Evolutionary conservation across 352 stramenopile species (phyloP).

Genomic region (Phytophthora pistaciae): DNA sequence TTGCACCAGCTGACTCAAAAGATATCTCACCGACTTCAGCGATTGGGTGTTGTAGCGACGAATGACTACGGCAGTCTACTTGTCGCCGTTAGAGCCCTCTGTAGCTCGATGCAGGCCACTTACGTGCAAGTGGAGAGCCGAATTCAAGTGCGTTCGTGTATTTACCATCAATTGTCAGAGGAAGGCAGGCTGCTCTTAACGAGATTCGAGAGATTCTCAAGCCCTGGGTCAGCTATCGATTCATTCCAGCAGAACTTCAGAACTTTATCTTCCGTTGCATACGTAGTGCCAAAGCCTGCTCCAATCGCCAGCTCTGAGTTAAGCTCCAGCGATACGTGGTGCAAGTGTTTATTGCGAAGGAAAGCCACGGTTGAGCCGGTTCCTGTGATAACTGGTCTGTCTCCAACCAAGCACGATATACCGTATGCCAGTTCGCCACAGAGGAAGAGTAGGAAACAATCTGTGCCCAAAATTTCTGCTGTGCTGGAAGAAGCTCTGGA

Average conservation of each 20-base stretch:
- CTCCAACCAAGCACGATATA: conserved; percentile 1
- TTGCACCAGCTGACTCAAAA: conserved; percentile 2
- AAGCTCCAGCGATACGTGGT: background rate
- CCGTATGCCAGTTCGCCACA: background rate
- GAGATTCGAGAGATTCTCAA: background rate
- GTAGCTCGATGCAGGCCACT: background rate
- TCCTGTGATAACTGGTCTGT: background rate
- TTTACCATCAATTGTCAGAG: conserved; percentile 16
- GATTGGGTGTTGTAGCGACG: background rate
- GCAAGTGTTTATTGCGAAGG: background rate
- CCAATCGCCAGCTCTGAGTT: background rate
- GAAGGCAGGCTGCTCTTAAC: background rate
- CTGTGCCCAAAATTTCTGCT: conserved; percentile 3
- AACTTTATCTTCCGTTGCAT: background rate
- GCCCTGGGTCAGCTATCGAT: background rate
- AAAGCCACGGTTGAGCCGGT: background rate
- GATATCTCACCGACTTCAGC: background rate
- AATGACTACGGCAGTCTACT: conserved; percentile 2
- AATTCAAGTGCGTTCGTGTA: conserved; percentile 18
- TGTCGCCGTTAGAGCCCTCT: background rate
- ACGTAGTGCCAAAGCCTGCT: background rate
- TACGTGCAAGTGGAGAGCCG: no score
- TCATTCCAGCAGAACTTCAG: conserved; percentile 10
- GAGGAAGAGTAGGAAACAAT: conserved; percentile 10
- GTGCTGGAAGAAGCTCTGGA: conserved; percentile 27